Percentiles rank a stretch among this genome's conserved stretches.
phyloP scores from a whole-genome alignment of 140 eudicot species.

The Anethum foeniculum region DNA sequence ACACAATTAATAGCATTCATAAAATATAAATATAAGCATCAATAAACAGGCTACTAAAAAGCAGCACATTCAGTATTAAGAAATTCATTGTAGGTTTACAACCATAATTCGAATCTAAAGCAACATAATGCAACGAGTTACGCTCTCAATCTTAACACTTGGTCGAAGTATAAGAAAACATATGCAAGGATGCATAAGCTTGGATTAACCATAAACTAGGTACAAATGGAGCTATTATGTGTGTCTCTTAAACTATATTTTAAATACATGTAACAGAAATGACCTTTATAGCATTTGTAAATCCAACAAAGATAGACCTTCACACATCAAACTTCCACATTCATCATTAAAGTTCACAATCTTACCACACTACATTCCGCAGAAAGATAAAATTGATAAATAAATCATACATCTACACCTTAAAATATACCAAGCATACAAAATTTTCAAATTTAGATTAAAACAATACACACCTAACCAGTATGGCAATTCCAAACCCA shows the following conservation, averaged over 20 bases:
- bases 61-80: no score
- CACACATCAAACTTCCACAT: conserved; percentile 40
- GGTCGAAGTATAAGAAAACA: no score
- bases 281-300: conserved; percentile 52
- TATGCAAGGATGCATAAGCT: no score
- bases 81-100: no score
- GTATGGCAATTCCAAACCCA: conserved; percentile 73
- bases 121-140: no score
- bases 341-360: conserved; percentile 31
- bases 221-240: no score
- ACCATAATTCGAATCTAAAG: no score
- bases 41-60: no score
- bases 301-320: conserved; percentile 65
- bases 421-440: not conserved
- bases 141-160: no score
- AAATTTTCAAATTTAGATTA: not conserved
- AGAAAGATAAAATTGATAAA: not conserved
- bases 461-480: conserved; percentile 45
- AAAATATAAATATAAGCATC: no score
- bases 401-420: conserved; percentile 3
- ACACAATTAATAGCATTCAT: not conserved
- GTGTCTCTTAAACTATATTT: not conserved
- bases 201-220: no score
- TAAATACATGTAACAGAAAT: not conserved
- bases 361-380: conserved; percentile 34